A percentile compares a stretch with the other conserved stretches of the same genome.
Evolutionary conservation across 1,284 basidiomycete species (phyloP).

Genomic region (Leucoagaricus sp.): DNA sequence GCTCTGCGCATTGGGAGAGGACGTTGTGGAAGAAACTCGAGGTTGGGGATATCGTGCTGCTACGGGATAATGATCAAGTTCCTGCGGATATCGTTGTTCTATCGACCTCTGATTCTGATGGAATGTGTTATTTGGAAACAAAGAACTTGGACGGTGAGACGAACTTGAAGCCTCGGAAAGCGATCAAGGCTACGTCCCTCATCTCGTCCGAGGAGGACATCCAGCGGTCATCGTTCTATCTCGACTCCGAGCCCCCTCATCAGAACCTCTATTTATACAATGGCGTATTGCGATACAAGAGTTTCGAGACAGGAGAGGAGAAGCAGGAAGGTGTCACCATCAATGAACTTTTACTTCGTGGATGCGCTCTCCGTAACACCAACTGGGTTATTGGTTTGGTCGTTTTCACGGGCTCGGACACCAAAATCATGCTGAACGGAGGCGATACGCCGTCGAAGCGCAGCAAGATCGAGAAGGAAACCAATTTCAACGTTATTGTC

Average conservation of each 20-base stretch:
- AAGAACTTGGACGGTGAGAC: conserved; percentile 98
- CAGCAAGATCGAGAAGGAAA: conserved; percentile 96
- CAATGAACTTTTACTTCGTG: conserved; percentile 92
- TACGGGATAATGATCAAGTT: conserved; percentile 93
- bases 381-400: conserved; percentile 95
- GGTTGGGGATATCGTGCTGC: conserved; percentile 92
- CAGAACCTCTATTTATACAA: conserved; percentile 93
- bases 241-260: conserved; percentile 93
- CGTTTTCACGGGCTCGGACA: conserved; percentile 92
- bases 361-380: conserved; percentile 92
- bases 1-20: conserved; percentile 88
- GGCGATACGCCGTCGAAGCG: conserved; percentile 92
- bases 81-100: conserved; percentile 94
- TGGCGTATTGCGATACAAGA: conserved; percentile 79
- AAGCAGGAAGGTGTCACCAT: conserved; percentile 78
- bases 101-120: conserved; percentile 83
- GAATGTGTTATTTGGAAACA: conserved; percentile 88
- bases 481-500: conserved; percentile 97
- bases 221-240: conserved; percentile 82
- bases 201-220: conserved; percentile 91
- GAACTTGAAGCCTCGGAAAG: conserved; percentile 87
- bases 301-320: conserved; percentile 47
- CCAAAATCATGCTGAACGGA: conserved; percentile 98
- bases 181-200: conserved; percentile 74
- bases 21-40: conserved; percentile 99